A percentile compares a stretch with the other conserved stretches of the same genome.
These are phyloP conservation scores for Fallopia convolvulus DNA, from an alignment of 148 eudicot species.

Conservation along the genomic window DNA sequence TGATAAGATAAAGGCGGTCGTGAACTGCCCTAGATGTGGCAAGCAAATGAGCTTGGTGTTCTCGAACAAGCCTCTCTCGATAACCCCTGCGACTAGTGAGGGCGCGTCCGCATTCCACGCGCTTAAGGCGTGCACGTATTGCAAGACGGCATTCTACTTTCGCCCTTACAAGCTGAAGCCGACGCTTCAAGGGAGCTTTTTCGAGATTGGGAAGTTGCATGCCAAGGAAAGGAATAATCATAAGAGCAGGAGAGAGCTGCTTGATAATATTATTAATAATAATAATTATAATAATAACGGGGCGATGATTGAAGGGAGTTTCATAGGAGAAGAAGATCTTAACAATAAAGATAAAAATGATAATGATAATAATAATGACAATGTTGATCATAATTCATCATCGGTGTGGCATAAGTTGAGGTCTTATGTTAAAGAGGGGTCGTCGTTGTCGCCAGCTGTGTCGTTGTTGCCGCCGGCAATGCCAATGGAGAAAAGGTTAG, in stretches of 20 bases:
- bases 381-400: background rate
- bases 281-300: background rate
- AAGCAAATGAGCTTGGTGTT: slow-evolving; percentile 62
- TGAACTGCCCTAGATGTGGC: slow-evolving; percentile 73
- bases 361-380: background rate
- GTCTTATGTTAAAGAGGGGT: slow-evolving; percentile 45
- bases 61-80: slow-evolving; percentile 75
- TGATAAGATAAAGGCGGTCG: slow-evolving; percentile 65
- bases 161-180: slow-evolving; percentile 66
- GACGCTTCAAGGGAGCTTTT: slow-evolving; percentile 58
- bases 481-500: slow-evolving; percentile 11
- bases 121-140: slow-evolving; percentile 53
- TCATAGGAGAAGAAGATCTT: slow-evolving; percentile 19
- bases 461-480: background rate
- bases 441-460: slow-evolving; percentile 2
- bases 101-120: slow-evolving; percentile 58
- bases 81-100: slow-evolving; percentile 36
- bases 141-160: slow-evolving; percentile 74
- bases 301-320: slow-evolving; percentile 24
- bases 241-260: background rate
- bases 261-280: background rate
- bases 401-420: slow-evolving; percentile 85
- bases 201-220: slow-evolving; percentile 68
- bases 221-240: slow-evolving; percentile 15
- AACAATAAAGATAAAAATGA: slow-evolving; percentile 21